phyloP scores from a whole-genome alignment of 1,284 basidiomycete species.

The Ustilago crameri region DNA sequence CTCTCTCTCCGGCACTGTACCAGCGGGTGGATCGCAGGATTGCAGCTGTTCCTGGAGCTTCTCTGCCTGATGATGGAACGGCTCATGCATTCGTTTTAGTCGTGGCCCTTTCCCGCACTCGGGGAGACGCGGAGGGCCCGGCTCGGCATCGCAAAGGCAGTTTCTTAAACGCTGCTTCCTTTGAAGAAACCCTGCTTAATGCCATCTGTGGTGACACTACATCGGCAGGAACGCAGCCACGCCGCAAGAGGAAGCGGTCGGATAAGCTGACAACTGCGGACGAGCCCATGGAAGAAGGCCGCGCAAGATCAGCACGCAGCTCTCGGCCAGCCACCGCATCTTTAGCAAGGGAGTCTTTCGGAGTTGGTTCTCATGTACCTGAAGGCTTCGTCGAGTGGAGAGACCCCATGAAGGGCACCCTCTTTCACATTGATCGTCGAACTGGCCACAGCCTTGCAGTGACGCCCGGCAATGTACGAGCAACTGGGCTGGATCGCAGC shows the following conservation, averaged over 20 bases:
- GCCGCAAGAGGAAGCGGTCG: constrained; percentile 6
- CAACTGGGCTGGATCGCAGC: constrained; percentile 6
- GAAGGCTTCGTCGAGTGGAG: constrained; percentile 20
- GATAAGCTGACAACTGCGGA: constrained; percentile 1
- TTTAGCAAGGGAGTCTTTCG: constrained; percentile 17
- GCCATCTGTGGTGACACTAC: constrained; percentile 4
- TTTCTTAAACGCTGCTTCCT: not conserved
- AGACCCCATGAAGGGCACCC: constrained; percentile 18
- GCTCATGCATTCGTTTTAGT: constrained; percentile 10
- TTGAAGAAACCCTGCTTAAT: constrained; percentile 14
- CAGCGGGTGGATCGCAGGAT: constrained; percentile 12
- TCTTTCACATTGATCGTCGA: constrained; percentile 32
- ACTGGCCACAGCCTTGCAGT: constrained; percentile 31
- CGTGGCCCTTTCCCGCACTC: not conserved
- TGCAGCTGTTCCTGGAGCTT: not conserved
- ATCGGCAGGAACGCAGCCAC: not conserved
- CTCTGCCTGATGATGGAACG: not conserved
- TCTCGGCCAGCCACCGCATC: constrained; percentile 15
- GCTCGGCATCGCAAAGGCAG: not conserved
- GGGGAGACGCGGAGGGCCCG: not conserved
- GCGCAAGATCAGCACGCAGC: not conserved
- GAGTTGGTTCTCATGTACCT: not conserved
- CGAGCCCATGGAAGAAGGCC: not conserved
- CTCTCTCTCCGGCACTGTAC: constrained; percentile 12
- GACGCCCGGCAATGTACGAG: not conserved